Evolutionary conservation across 225 moss, liverwort and hornwort genomes (phyloP).

Genomic region (Anthoceros angustus): DNA sequence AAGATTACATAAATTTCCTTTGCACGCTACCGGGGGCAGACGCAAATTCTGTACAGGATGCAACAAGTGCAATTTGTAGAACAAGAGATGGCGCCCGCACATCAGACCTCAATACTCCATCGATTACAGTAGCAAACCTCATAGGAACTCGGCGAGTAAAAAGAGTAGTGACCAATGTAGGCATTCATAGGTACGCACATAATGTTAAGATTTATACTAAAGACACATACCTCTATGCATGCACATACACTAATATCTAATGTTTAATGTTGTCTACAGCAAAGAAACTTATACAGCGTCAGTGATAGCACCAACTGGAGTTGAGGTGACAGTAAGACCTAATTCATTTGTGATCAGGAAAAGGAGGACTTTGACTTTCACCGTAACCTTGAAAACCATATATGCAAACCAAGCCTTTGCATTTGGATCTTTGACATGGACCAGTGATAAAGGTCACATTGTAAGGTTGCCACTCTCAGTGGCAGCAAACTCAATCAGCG

Average conservation of each 20-base stretch:
- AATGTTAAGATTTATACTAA: neutral
- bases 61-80: constrained; percentile 22
- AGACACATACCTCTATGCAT: too few species aligned
- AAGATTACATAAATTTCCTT: constrained; percentile 33
- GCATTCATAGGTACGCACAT: neutral
- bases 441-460: neutral
- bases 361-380: neutral
- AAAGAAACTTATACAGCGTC: neutral
- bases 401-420: neutral
- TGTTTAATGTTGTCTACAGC: neutral
- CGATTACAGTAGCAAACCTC: constrained; percentile 28
- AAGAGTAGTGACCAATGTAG: constrained; percentile 30
- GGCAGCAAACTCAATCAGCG: neutral
- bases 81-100: constrained; percentile 14
- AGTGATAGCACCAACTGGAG: neutral
- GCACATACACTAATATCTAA: too few species aligned
- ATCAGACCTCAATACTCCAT: constrained; percentile 30
- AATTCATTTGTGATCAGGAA: neutral
- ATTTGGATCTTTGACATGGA: neutral
- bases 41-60: constrained; percentile 15
- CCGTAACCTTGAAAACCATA: neutral
- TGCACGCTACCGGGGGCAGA: constrained; percentile 27
- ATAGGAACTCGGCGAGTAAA: constrained; percentile 20
- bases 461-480: neutral
- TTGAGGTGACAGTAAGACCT: neutral